phyloP scores from a whole-genome alignment of 257 asterid genomes.

The Phtheirospermum japonicum region DNA sequence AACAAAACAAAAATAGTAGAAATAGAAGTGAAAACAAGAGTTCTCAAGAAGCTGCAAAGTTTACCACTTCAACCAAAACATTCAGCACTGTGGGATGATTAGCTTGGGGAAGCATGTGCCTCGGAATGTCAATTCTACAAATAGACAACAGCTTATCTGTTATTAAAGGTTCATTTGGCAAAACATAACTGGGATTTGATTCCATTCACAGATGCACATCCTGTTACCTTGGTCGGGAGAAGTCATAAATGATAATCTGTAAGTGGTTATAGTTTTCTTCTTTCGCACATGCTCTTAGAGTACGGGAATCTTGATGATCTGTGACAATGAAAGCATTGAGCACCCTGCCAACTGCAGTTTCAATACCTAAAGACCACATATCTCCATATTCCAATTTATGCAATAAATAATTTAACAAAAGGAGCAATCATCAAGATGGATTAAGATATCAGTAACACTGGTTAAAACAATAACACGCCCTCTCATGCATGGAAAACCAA shows the following conservation, averaged over 20 bases:
- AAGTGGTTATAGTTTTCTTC: slow-evolving; percentile 65
- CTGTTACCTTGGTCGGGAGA: slow-evolving; percentile 70
- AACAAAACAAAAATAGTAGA: background rate
- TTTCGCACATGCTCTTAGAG: slow-evolving; percentile 71
- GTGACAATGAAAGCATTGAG: slow-evolving; percentile 88
- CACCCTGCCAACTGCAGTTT: slow-evolving; percentile 72
- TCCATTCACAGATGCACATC: slow-evolving; percentile 22
- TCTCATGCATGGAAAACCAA: slow-evolving; percentile 12
- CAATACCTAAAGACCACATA: slow-evolving; percentile 77
- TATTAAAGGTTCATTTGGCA: slow-evolving; percentile 18
- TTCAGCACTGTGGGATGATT: slow-evolving; percentile 73
- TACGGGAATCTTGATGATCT: slow-evolving; percentile 70
- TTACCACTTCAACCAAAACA: slow-evolving; percentile 87
- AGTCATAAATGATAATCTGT: slow-evolving; percentile 75
- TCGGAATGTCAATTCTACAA: slow-evolving; percentile 74
- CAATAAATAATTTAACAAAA: slow-evolving; percentile 28
- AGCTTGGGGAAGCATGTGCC: slow-evolving; percentile 93
- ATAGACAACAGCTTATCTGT: slow-evolving; percentile 28
- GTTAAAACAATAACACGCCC: background rate
- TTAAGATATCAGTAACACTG: slow-evolving; percentile 3
- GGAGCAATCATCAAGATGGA: slow-evolving; percentile 23
- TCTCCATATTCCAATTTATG: slow-evolving; percentile 76
- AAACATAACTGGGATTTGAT: slow-evolving; percentile 22
- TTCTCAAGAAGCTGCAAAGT: slow-evolving; percentile 23
- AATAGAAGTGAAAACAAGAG: slow-evolving; percentile 10